Base-by-base conservation (phyloP, 23 red algal genomes). In the Gracilaria caudata region DNA sequence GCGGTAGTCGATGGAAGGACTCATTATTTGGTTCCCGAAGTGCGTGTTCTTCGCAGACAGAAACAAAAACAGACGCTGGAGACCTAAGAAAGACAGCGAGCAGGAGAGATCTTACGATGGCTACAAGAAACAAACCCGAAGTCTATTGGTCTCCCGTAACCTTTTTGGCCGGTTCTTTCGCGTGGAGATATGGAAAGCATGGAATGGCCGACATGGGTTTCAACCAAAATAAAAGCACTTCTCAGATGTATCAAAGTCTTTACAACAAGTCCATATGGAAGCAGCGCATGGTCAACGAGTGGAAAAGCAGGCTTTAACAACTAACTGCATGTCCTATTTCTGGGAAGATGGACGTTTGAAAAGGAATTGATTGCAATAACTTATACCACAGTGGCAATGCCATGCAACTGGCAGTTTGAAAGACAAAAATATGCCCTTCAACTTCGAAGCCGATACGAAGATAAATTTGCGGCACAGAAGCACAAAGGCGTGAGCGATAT, bases 321-420 rank as follows among this genome's bases (percentile, higher is more conserved):
- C 49, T 36, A 9, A 23, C 51, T 39, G 28, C 58, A 41, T 23
- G n/a, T n/a, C n/a, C 37, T 86, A 14, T 86, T 86, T 43, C 63
- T 86, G 19, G 81, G 81, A n/a, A 20, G 81, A 0, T 73, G 81
- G 81, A 11, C 81, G 45, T 86, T 86, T 86, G 60, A 73, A 37
- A 19, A 30, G 43, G 61, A 86, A 33, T 39, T 86, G 14, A 71
- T 86, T 45, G 35, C 61, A 0, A 47, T 72, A 23, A 0, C 81
- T 17, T 73, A 73, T n/a, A 30, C 5, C n/a, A 86, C 81, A 0
- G 37, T 39, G 26, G 58, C 81, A 28, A 70, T 73, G 61, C 21
- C 71, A 21, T 86, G 28, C 35, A 86, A 86, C 4, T 86, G 81
- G 63, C 81, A 73, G 38, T 86, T 86, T 72, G 43, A 51, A 7